These are phyloP conservation scores for Umbelopsis isabellina DNA, from an alignment of 192 early-diverging fungal species.

Conservation along the genomic window DNA sequence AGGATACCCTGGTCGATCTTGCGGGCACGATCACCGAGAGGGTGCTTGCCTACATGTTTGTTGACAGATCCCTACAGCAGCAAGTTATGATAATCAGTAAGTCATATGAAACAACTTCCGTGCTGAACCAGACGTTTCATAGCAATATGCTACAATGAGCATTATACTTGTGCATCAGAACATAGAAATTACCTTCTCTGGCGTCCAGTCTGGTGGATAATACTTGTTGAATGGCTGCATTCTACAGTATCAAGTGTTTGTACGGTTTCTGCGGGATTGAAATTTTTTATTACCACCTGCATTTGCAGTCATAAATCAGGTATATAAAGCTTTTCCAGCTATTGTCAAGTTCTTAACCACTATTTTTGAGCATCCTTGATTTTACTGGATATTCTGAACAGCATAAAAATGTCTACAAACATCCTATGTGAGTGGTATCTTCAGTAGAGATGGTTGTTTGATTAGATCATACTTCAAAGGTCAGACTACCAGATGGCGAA, in stretches of 20 bases:
- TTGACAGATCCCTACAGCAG: conserved; percentile 77
- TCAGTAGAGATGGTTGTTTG: too few relatives aligned
- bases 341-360: too few relatives aligned
- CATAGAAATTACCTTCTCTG: conserved; percentile 64
- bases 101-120: not conserved
- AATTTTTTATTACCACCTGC: too few relatives aligned
- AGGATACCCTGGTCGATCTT: conserved; percentile 91
- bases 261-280: not conserved
- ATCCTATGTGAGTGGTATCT: too few relatives aligned
- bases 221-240: conserved; percentile 78
- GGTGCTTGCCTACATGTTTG: conserved; percentile 85
- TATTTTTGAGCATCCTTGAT: too few relatives aligned
- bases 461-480: too few relatives aligned
- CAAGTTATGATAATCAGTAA: not conserved
- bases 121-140: not conserved
- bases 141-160: not conserved
- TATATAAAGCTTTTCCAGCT: too few relatives aligned
- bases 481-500: too few relatives aligned
- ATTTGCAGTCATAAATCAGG: too few relatives aligned
- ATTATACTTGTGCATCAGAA: not conserved
- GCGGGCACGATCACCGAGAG: conserved; percentile 82
- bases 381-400: too few relatives aligned
- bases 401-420: too few relatives aligned
- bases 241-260: not conserved
- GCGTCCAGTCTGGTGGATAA: conserved; percentile 90